These are phyloP conservation scores for Teunomyces panamensis DNA, from an alignment of 805 yeast species.

Conservation along the genomic window DNA sequence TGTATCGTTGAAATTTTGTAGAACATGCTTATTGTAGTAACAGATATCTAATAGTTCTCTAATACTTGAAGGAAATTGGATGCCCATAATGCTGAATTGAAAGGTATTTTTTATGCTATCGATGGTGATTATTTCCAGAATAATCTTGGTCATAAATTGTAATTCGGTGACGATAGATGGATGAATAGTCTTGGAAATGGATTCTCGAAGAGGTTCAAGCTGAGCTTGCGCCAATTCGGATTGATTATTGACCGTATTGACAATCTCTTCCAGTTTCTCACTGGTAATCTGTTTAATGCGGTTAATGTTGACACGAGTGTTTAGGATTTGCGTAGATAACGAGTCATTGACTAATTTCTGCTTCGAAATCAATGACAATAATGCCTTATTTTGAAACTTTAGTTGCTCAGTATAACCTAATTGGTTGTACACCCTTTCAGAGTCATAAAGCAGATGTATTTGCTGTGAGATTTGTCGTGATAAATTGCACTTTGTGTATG, in stretches of 20 bases:
- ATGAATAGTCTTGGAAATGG: conserved; percentile 17
- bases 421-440: conserved; percentile 6
- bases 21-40: conserved; percentile 18
- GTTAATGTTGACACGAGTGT: conserved; percentile 19
- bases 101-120: conserved; percentile 19
- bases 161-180: conserved; percentile 19
- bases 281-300: conserved; percentile 13
- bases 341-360: conserved; percentile 24
- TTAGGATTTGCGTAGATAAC: conserved; percentile 18
- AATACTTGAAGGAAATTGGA: conserved; percentile 34
- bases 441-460: conserved; percentile 1
- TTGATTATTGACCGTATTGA: conserved; percentile 17
- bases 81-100: conserved; percentile 29
- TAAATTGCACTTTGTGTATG: conserved; percentile 19
- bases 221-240: conserved; percentile 26
- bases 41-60: conserved; percentile 28
- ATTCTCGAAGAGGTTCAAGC: conserved; percentile 25
- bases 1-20: background rate
- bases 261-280: conserved; percentile 15
- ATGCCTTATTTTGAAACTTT: conserved; percentile 5
- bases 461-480: conserved; percentile 17
- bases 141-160: conserved; percentile 11
- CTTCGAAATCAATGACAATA: conserved; percentile 15
- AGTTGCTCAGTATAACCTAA: conserved; percentile 5
- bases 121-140: conserved; percentile 28